Percentiles rank a stretch among this genome's conserved stretches.
Conservation (phyloP, 2,329 filamentous ascomycete species). For the Parascedosporium putredinis region DNA sequence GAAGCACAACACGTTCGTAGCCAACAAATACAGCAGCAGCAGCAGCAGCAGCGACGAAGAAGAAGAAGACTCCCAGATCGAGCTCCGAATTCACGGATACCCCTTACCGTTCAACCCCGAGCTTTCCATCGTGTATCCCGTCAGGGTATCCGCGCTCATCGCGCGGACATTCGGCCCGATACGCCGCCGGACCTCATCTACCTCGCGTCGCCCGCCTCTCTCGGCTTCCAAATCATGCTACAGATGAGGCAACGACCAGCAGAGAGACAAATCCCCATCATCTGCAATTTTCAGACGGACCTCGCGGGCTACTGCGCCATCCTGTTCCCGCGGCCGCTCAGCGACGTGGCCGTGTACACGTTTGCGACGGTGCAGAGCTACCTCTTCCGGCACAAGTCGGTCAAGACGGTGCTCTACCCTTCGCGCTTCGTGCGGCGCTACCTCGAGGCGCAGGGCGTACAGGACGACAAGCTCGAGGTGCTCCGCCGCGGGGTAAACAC, state of each 20-base stretch:
- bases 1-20: constrained; percentile 42
- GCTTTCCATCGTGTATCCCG: constrained; percentile 59
- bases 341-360: constrained; percentile 49
- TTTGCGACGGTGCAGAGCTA: constrained; percentile 56
- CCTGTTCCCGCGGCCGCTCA: constrained; percentile 54
- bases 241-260: constrained; percentile 50
- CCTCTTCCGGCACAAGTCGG: constrained; percentile 49
- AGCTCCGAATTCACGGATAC: constrained; percentile 53
- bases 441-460: constrained; percentile 46
- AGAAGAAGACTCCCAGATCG: constrained; percentile 24
- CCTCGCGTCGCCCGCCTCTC: constrained; percentile 56
- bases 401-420: constrained; percentile 60
- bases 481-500: constrained; percentile 58
- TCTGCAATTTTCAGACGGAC: constrained; percentile 65
- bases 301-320: constrained; percentile 59
- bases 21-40: constrained; percentile 21
- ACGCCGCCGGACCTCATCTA: constrained; percentile 55
- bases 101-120: constrained; percentile 63
- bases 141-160: constrained; percentile 52
- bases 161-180: constrained; percentile 43
- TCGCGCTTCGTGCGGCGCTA: constrained; percentile 53
- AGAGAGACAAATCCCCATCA: constrained; percentile 44
- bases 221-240: constrained; percentile 63
- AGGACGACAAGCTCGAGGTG: constrained; percentile 44
- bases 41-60: too few relatives aligned